These are phyloP conservation scores for Penicillium corylophilum DNA, from an alignment of 2,329 filamentous ascomycete genomes.

Conservation along the genomic window DNA sequence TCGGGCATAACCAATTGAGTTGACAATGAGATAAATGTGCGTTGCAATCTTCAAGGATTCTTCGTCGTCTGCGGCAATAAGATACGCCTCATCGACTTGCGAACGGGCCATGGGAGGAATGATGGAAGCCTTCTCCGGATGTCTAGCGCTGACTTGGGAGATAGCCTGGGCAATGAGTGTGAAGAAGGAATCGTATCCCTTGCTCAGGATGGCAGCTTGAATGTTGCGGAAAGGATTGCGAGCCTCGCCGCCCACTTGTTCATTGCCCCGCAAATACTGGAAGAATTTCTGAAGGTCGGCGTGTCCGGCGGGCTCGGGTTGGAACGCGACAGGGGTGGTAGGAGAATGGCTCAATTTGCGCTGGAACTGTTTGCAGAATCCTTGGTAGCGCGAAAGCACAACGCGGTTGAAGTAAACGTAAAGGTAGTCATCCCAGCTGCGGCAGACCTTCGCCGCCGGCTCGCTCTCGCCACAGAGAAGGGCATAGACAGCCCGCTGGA, in stretches of 20 bases:
- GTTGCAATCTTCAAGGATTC: slow-evolving; percentile 67
- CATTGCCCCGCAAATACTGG: slow-evolving; percentile 35
- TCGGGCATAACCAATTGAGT: slow-evolving; percentile 55
- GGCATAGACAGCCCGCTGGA: slow-evolving; percentile 87
- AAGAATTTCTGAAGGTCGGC: slow-evolving; percentile 40
- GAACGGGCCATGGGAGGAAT: slow-evolving; percentile 49
- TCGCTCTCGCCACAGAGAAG: slow-evolving; percentile 80
- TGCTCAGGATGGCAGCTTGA: slow-evolving; percentile 44
- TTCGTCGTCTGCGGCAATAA: slow-evolving; percentile 46
- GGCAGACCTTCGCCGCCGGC: slow-evolving; percentile 73
- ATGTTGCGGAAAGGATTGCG: slow-evolving; percentile 47
- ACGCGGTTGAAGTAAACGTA: slow-evolving; percentile 88
- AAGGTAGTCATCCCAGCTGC: slow-evolving; percentile 80
- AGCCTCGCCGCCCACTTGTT: slow-evolving; percentile 38
- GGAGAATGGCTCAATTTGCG: slow-evolving; percentile 53
- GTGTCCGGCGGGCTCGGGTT: slow-evolving; percentile 55
- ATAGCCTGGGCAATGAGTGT: slow-evolving; percentile 41
- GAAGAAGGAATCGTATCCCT: slow-evolving; percentile 45
- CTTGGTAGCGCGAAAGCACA: slow-evolving; percentile 75
- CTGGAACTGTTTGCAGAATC: slow-evolving; percentile 54
- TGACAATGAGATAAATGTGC: slow-evolving; percentile 67
- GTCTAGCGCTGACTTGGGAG: slow-evolving; percentile 33
- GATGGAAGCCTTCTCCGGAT: slow-evolving; percentile 29
- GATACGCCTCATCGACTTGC: slow-evolving; percentile 50
- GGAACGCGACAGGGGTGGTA: slow-evolving; percentile 54